Evolutionary conservation across 345 rosid species (phyloP), one percentile per base, ranked within the genome.

Genomic region (Dipteronia sinensis): DNA sequence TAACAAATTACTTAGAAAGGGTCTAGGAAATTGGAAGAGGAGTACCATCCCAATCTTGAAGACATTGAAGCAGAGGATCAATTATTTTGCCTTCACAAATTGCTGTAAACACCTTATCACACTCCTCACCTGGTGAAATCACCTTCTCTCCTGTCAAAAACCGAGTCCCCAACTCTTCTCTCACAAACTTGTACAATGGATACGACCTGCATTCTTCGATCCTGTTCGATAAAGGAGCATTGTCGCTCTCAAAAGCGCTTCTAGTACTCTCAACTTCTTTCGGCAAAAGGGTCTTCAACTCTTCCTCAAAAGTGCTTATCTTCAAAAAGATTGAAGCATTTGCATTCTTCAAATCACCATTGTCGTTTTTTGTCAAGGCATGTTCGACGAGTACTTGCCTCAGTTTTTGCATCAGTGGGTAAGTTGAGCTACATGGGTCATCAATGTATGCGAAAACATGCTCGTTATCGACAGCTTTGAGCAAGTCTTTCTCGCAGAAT

Each of bases 181-280:
- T 81, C 44, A 79, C 82, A 73, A 87, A 87, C 70, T 64, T 79
- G 67, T 85, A 87, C 58, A 83, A 29, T 0, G 87, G 87, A 66
- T 85, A 85, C 2, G 88, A 85, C 69, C 86, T 87, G 77, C 85
- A 85, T 2, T 87, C 88, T 69, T 68, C 53, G 66, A 87, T 87
- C 80, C 80, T 80, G 80, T 83, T 87, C 0, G 77, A 76, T 2
- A 85, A 72, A 11, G 69, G 73, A 5, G 72, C 7, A 65, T 83
- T 72, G 1, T 83, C 84, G 29, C 73, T 82, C 76, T 85, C 88
- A 25, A 68, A 82, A 10, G 61, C 77, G 7, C 10, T 61, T 75
- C 88, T 76, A 13, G 82, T 81, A 25, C 11, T 71, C 31, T 85
- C 90, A 5, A 85, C 77, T 64, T 85, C 88, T 76, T 55, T 80